Evolutionary conservation across 2,329 filamentous ascomycete genomes (phyloP), one percentile per base, ranked within the genome.

Genomic region (Blastomyces percursus): DNA sequence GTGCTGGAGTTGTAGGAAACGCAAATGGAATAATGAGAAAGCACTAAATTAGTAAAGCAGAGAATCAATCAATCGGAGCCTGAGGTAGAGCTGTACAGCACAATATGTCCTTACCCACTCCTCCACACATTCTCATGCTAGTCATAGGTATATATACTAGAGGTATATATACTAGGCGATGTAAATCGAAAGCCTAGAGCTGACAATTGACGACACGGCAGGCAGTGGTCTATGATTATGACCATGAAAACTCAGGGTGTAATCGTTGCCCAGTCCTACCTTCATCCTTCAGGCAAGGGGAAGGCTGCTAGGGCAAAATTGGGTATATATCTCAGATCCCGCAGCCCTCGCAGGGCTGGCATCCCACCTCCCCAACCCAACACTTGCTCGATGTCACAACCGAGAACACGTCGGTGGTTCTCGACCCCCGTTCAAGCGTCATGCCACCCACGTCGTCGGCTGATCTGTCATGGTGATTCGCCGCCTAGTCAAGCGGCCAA

Each of bases 401-500:
- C n/a, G 24, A 50, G n/a, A 62, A 44, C 40, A 24, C 27, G 51
- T 59, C 61, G 52, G 63, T 62, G 58, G 57, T 52, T 46, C 46
- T 42, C 57, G 44, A 40, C 62, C 44, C 60, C 52, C 52, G 3
- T 52, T 14, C 8, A 1, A 51, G 19, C 54, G 24, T 35, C 61
- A 50, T 51, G 54, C 50, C 44, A 46, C 32, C 51, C 42, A 59
- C 8, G 56, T 52, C 32, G 40, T 63, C 63, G 62, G 46, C 59
- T 64, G 51, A 51, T 50, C 52, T 46, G 19, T 9, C n/a, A 46
- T 16, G 60, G 56, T 64, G 62, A 65, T 65, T 65, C 62, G 64
- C 63, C 62, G 12, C 42, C 27, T 24, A 35, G 32, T 19, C 27
- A 35, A 44, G 16, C 30, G 50, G 14, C 59, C 59, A 42, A 32